phyloP scores from a whole-genome alignment of 345 rosid species.

The Lepidium africanum region DNA sequence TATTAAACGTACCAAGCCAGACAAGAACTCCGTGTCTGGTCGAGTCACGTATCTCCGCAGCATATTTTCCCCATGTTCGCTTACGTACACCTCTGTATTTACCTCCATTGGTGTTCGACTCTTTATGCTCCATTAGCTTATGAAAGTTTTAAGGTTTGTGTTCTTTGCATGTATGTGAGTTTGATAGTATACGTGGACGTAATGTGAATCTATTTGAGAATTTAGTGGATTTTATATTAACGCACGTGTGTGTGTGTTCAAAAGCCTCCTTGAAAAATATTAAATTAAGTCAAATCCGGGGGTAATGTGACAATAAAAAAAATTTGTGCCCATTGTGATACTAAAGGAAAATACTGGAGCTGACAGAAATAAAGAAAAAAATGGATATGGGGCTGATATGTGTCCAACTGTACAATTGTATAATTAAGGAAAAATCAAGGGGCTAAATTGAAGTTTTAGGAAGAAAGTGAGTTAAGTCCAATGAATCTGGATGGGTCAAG shows the following conservation, averaged over 20 bases:
- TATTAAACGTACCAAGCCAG: constrained; percentile 62
- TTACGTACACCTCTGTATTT: constrained; percentile 62
- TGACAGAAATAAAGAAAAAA: not conserved
- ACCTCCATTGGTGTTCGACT: constrained; percentile 22
- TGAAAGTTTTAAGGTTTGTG: not conserved
- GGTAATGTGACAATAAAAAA: not conserved
- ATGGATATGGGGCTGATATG: not conserved
- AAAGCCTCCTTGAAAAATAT: constrained; percentile 18
- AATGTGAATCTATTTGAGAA: not conserved
- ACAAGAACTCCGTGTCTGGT: constrained; percentile 54
- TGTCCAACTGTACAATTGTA: not conserved
- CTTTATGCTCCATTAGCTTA: constrained; percentile 13
- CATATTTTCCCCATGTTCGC: constrained; percentile 81
- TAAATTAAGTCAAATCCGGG: not conserved
- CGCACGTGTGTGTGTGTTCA: constrained; percentile 17
- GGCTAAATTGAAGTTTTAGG: not conserved
- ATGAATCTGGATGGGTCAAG: constrained; percentile 31
- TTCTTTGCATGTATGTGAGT: constrained; percentile 15
- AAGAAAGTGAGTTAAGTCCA: constrained; percentile 11
- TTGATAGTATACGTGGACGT: constrained; percentile 16
- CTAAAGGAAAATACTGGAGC: not conserved
- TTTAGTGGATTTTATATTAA: constrained; percentile 21
- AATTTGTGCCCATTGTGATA: not conserved
- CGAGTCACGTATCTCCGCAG: constrained; percentile 81
- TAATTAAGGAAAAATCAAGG: not conserved